Conservation (phyloP, 306 rosid species). For the Cajanus cajan region DNA sequence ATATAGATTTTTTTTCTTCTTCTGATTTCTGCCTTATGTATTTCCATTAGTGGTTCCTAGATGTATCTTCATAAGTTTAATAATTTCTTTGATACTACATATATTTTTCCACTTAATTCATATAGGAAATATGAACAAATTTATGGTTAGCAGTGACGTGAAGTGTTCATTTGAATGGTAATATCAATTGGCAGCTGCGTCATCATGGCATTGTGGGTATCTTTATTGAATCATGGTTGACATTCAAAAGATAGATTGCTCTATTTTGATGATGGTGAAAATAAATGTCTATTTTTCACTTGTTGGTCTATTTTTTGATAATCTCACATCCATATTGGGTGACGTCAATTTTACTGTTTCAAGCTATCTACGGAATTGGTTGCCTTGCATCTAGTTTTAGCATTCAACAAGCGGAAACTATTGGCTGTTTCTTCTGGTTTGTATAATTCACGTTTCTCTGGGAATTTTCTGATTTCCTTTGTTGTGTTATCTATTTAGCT, state of each 20-base stretch:
- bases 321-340: background rate
- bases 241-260: slow-evolving; percentile 11
- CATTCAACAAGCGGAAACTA: background rate
- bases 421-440: slow-evolving; percentile 1
- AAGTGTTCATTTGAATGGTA: slow-evolving; percentile 22
- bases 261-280: background rate
- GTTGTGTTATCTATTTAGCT: background rate
- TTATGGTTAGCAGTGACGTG: slow-evolving; percentile 13
- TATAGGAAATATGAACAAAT: slow-evolving; percentile 46
- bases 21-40: slow-evolving; percentile 37
- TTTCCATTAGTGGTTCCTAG: slow-evolving; percentile 43
- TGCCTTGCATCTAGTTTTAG: background rate
- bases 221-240: background rate
- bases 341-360: background rate
- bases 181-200: slow-evolving; percentile 24
- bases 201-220: background rate
- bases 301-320: background rate
- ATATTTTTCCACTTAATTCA: slow-evolving; percentile 30
- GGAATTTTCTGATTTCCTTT: background rate
- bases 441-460: background rate
- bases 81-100: slow-evolving; percentile 20
- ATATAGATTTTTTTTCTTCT: slow-evolving; percentile 20
- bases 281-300: background rate
- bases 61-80: slow-evolving; percentile 44
- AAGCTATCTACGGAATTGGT: background rate